These are phyloP conservation scores for Cordyceps pruinosa DNA, from an alignment of 2,329 filamentous ascomycete species.

Conservation along the genomic window DNA sequence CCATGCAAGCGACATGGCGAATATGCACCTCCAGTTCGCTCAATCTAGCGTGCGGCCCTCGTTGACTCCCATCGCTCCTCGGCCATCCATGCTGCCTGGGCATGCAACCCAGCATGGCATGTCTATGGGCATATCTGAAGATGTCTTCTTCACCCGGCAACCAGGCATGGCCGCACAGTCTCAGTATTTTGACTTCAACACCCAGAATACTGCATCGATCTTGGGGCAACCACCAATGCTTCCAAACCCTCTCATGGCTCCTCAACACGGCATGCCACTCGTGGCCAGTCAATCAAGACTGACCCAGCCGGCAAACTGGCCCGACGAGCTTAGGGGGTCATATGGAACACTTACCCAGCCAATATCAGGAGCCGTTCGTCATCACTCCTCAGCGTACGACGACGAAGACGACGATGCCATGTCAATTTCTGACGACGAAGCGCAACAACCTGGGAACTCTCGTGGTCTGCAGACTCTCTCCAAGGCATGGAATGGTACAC, in stretches of 20 bases:
- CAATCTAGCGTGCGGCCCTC: constrained; percentile 18
- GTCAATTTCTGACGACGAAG: constrained; percentile 13
- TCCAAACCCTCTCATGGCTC: constrained; percentile 1
- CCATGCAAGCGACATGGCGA: constrained; percentile 23
- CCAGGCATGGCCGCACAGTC: background rate
- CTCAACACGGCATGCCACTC: background rate
- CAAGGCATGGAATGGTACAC: constrained; percentile 28
- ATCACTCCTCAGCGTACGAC: background rate
- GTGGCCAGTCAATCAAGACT: background rate
- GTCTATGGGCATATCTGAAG: background rate
- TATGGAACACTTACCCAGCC: background rate
- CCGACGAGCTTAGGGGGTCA: background rate
- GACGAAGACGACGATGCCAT: constrained; percentile 14
- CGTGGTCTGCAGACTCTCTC: background rate
- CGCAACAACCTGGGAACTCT: background rate
- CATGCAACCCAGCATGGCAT: background rate
- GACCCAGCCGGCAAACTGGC: background rate
- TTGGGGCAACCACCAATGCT: background rate
- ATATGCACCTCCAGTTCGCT: constrained; percentile 5
- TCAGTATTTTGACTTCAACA: constrained; percentile 9
- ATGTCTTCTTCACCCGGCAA: constrained; percentile 6
- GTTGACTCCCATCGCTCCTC: constrained; percentile 38
- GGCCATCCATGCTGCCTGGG: constrained; percentile 1
- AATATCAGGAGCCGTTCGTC: background rate
- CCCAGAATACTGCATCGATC: background rate